These are phyloP conservation scores for Saitozyma sp. DNA, from an alignment of 768 basidiomycete species.

Conservation along the genomic window DNA sequence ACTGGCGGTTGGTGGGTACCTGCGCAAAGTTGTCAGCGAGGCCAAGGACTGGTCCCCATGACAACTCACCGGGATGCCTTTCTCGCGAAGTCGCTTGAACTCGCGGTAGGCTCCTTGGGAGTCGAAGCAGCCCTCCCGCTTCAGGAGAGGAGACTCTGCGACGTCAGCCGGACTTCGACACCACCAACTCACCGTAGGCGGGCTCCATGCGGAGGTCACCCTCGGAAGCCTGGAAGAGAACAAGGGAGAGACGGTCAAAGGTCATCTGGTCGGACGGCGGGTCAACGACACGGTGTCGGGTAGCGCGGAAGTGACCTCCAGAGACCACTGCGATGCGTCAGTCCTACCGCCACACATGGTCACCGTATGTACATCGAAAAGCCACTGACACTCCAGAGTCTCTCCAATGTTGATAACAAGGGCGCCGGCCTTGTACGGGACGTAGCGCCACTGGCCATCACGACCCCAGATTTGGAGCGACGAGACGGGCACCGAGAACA, in stretches of 20 bases:
- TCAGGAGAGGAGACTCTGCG: slow-evolving; percentile 40
- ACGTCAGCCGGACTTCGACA: not conserved
- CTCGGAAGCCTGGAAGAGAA: slow-evolving; percentile 25
- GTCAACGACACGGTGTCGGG: slow-evolving; percentile 29
- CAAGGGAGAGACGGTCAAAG: slow-evolving; percentile 28
- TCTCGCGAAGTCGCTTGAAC: slow-evolving; percentile 40
- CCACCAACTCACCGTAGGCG: slow-evolving; percentile 14
- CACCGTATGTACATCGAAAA: too few species aligned
- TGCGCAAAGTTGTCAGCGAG: not conserved
- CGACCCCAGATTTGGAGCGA: slow-evolving; percentile 40
- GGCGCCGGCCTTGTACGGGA: slow-evolving; percentile 33
- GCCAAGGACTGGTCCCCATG: too few species aligned
- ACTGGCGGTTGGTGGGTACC: slow-evolving; percentile 40
- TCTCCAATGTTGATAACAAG: slow-evolving; percentile 46
- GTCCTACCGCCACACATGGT: slow-evolving; percentile 6
- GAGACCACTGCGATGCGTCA: slow-evolving; percentile 33
- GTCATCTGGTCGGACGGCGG: slow-evolving; percentile 28
- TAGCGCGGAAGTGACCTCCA: slow-evolving; percentile 41
- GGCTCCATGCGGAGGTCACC: slow-evolving; percentile 35
- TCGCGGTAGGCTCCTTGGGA: slow-evolving; percentile 46
- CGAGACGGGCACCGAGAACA: slow-evolving; percentile 42
- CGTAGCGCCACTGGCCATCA: slow-evolving; percentile 42
- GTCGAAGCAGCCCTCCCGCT: slow-evolving; percentile 45
- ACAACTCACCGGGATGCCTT: slow-evolving; percentile 37
- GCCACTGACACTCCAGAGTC: slow-evolving; percentile 18